Conservation (phyloP, 2,329 filamentous ascomycete species). For the Juglanconis oblonga region DNA sequence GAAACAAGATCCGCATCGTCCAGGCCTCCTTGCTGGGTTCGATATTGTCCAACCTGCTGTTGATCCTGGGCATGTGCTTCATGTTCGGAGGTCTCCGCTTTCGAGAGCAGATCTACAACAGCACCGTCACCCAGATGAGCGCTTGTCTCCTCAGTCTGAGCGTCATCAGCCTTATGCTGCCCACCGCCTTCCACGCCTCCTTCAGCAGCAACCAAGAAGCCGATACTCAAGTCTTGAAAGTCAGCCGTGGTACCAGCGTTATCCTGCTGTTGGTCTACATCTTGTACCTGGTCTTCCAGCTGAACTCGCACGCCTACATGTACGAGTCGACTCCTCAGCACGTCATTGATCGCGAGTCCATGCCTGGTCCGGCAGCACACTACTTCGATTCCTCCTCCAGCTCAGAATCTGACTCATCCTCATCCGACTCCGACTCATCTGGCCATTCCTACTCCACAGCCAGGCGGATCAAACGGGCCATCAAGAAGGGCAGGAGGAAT, state of each 20-base stretch:
- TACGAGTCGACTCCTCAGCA: conserved; percentile 70
- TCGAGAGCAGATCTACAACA: conserved; percentile 92
- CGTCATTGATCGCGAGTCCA: conserved; percentile 59
- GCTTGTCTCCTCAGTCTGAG: conserved; percentile 87
- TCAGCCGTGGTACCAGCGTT: conserved; percentile 75
- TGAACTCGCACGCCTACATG: conserved; percentile 66
- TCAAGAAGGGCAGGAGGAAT: conserved; percentile 58
- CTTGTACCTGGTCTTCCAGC: conserved; percentile 72
- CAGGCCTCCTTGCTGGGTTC: conserved; percentile 88
- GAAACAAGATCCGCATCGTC: conserved; percentile 84
- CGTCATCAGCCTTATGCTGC: conserved; percentile 80
- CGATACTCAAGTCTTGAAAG: conserved; percentile 61
- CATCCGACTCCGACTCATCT: conserved; percentile 56
- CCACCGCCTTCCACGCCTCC: conserved; percentile 59
- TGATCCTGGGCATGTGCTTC: conserved; percentile 92
- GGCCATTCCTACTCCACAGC: conserved; percentile 45
- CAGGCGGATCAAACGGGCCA: conserved; percentile 62
- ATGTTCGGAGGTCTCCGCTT: conserved; percentile 81
- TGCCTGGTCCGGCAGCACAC: conserved; percentile 64
- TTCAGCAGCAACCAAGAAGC: conserved; percentile 59
- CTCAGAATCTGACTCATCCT: conserved; percentile 35
- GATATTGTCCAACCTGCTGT: conserved; percentile 81
- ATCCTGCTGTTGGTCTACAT: conserved; percentile 71
- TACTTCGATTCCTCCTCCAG: conserved; percentile 58
- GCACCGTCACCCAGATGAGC: conserved; percentile 93